phyloP scores from a whole-genome alignment of 2,329 filamentous ascomycete genomes.

The Calonectria henricotiae region DNA sequence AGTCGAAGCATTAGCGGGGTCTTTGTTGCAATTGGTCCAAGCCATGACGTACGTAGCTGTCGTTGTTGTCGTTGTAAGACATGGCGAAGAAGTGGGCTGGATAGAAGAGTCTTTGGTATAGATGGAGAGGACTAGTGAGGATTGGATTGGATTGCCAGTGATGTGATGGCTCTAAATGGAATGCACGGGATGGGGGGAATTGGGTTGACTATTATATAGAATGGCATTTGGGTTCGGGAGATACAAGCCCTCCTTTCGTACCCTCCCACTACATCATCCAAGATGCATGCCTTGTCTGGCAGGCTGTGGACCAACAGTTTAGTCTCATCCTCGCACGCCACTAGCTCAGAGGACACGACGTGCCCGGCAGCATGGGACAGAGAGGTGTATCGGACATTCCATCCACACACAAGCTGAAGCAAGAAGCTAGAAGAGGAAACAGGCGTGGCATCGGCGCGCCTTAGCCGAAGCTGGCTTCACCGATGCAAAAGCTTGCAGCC shows the following conservation, averaged over 20 bases:
- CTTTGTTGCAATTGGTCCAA: not conserved
- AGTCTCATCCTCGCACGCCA: constrained; percentile 6
- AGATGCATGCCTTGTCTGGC: not conserved
- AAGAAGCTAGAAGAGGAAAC: constrained; percentile 12
- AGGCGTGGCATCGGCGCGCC: constrained; percentile 22
- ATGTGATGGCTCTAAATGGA: constrained; percentile 1
- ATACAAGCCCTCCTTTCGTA: not conserved
- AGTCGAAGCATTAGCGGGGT: not conserved
- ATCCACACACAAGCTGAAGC: constrained; percentile 21
- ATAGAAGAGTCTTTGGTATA: not conserved
- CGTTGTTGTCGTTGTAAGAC: constrained; percentile 21
- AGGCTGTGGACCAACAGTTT: constrained; percentile 9
- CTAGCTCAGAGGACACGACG: constrained; percentile 14
- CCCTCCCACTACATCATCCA: not conserved
- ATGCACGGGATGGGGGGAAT: constrained; percentile 5
- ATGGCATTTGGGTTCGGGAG: constrained; percentile 16
- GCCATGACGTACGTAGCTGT: constrained; percentile 10
- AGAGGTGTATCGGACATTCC: constrained; percentile 6
- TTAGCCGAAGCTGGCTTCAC: constrained; percentile 8
- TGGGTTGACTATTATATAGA: constrained; percentile 15
- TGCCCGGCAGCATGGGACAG: constrained; percentile 14
- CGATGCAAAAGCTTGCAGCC: constrained; percentile 20
- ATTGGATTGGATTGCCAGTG: not conserved
- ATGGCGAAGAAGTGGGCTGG: not conserved
- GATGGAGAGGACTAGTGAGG: not conserved